Percentiles rank a stretch among this genome's conserved stretches.
Evolutionary conservation across 2,329 filamentous ascomycete genomes (phyloP).

Genomic region (Chaetomium globosum): DNA sequence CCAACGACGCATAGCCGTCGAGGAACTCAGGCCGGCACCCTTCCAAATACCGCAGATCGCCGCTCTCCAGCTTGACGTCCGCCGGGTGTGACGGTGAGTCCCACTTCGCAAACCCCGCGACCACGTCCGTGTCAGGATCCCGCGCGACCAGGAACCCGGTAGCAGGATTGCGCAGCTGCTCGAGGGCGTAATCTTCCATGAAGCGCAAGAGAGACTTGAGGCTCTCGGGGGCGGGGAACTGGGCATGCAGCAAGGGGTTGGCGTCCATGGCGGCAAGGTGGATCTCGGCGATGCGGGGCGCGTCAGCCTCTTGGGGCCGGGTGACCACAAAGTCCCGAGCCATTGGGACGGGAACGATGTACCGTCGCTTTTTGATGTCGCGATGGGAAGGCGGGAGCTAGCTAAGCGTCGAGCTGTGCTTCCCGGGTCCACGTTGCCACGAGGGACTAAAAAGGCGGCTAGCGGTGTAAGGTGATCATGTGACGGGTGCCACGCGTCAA

Average conservation of each 20-base stretch:
- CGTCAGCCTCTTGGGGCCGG: slow-evolving; percentile 28
- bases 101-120: slow-evolving; percentile 46
- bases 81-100: slow-evolving; percentile 34
- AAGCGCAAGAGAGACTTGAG: slow-evolving; percentile 40
- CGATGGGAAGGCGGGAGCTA: slow-evolving; percentile 13
- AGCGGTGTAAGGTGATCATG: slow-evolving; percentile 24
- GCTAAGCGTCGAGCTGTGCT: neutral
- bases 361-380: neutral
- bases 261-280: slow-evolving; percentile 47
- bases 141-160: slow-evolving; percentile 44
- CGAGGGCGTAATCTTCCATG: slow-evolving; percentile 40
- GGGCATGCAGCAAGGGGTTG: slow-evolving; percentile 46
- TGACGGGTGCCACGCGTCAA: slow-evolving; percentile 26
- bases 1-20: slow-evolving; percentile 41
- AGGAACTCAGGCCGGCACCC: slow-evolving; percentile 44
- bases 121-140: slow-evolving; percentile 37
- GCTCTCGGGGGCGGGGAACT: slow-evolving; percentile 44
- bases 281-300: slow-evolving; percentile 39
- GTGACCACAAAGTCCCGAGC: slow-evolving; percentile 22
- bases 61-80: slow-evolving; percentile 34
- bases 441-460: slow-evolving; percentile 7
- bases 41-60: slow-evolving; percentile 25
- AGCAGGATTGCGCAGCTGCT: slow-evolving; percentile 37
- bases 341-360: slow-evolving; percentile 23
- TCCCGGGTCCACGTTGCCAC: slow-evolving; percentile 1